Base-by-base conservation (phyloP, 108 stramenopile genomes). In the Poteriospumella lacustris region DNA sequence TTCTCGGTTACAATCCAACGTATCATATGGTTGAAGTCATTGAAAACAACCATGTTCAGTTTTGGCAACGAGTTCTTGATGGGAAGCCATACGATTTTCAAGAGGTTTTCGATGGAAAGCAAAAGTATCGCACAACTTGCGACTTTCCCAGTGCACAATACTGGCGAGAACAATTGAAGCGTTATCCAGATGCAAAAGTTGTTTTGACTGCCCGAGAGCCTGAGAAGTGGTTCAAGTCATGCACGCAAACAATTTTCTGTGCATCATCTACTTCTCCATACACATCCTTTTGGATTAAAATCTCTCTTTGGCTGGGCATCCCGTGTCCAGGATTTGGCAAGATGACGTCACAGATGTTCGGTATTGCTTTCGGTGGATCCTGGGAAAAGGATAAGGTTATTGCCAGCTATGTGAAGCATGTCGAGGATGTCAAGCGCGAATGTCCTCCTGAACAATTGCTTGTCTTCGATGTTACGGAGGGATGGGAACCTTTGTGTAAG, bases 401-500 rank as follows among this genome's bases (percentile, higher is more conserved):
- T 42, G 39, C 41, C 29, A 34, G 56, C 31, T 68, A 42, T 67
- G 1, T 77, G 39, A 28, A 67, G 12, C 76, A 77, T 67, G 58
- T 67, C 42, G 33, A 77, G 42, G 64, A 77, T 12, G 67, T 77
- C 26, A 41, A 41, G 67, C 42, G 28, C 2, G 24, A 28, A 42
- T 60, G 62, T 0, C 2, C 19, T 0, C 39, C 76, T n/a, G 64
- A 77, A 1, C 24, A 77, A 42, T 52, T 68, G 40, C 76, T 77
- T 9, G 67, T 58, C 47, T 77, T 42, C 42, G 62, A 60, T 1
- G 67, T 77, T 43, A 26, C 39, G 42, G 31, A 77, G 31, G 76
- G 76, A 36, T 77, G 76, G 76, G 60, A 41, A 40, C 76, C 76
- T 39, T 41, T 77, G 24, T 77, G 76, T 67, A 42, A 67, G 40